These are phyloP conservation scores for Golubevia pallescens DNA, from an alignment of 1,284 basidiomycete species.

Conservation along the genomic window DNA sequence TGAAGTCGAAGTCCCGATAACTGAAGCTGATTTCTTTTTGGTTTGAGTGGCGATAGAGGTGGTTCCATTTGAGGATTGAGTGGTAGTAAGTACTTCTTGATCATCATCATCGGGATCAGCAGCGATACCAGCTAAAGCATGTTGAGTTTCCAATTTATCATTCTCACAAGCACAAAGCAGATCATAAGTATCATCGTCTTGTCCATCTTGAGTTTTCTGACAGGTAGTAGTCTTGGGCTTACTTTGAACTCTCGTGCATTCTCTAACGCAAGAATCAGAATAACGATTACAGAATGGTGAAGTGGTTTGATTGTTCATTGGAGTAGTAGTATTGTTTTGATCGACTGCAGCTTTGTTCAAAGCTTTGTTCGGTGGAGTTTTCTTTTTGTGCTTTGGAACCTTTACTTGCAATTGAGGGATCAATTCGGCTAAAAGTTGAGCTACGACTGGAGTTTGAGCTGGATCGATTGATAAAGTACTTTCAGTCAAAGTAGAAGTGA, in stretches of 20 bases:
- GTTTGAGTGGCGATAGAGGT: neutral
- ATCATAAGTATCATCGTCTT: neutral
- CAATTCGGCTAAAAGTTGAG: neutral
- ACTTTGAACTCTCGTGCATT: neutral
- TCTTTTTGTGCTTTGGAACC: neutral
- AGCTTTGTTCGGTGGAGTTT: neutral
- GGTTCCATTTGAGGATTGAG: neutral
- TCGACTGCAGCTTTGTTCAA: neutral
- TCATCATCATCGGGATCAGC: neutral
- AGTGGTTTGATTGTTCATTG: neutral
- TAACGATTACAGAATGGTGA: neutral
- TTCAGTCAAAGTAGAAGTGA: neutral
- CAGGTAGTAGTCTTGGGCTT: slow-evolving; percentile 1
- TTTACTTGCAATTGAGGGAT: neutral
- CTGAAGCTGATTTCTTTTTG: too few relatives aligned
- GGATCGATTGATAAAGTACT: neutral
- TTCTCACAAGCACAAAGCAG: neutral
- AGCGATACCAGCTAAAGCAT: neutral
- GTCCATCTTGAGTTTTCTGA: neutral
- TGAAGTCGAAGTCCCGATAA: too few relatives aligned
- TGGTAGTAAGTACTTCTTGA: neutral
- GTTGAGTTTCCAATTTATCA: neutral
- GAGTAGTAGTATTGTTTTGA: neutral
- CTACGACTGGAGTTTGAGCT: neutral
- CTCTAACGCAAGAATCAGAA: neutral